Base-by-base conservation (phyloP, 495 filamentous ascomycete genomes). In the Bacidia gigantensis region DNA sequence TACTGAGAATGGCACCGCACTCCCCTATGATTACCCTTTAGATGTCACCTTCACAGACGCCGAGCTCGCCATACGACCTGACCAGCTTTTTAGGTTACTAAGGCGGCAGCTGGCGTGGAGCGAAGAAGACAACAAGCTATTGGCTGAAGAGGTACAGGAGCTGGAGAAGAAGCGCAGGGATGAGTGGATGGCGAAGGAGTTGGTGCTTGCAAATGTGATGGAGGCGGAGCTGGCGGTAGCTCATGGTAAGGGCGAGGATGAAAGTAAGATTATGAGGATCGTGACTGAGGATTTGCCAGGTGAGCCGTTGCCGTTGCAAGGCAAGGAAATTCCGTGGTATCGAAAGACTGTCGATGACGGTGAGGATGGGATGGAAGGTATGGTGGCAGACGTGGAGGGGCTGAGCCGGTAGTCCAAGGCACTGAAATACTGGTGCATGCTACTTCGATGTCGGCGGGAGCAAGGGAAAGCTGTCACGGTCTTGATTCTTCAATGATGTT, bases 151-250 rank as follows among this genome's bases (percentile, higher is more conserved):
- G 56, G 57, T 64, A 26, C 81, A 81, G 52, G 68, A 63, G 20
- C 69, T 86, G 58, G 80, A 87, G 60, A 77, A 76, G 43, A 66
- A 76, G 55, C 77, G 85, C 54, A 80, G 80, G 65, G 71, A 82
- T 24, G 84, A 92, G 55, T 97, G 88, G 87, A 65, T 78, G 2
- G 82, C 83, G 64, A 98, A 96, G 65, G 88, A 96, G 62, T 64
- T 73, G 22, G 58, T 82, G 23, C 65, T 83, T 14, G 75, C 79
- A 45, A 78, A 81, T 53, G 52, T 74, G 26, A 73, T 81, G 60
- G 78, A 82, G 56, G 72, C 67, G 1, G 77, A 83, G 59, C 43
- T 77, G 17, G 66, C 67, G 39, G 58, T 74, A 3, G 67, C 70
- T 39, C 66, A 60, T 25, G 63, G 65, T 7, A 63, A 69, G 1